Evolutionary conservation across 352 stramenopile genomes (phyloP).

Genomic region (Globisporangium viniferum): DNA sequence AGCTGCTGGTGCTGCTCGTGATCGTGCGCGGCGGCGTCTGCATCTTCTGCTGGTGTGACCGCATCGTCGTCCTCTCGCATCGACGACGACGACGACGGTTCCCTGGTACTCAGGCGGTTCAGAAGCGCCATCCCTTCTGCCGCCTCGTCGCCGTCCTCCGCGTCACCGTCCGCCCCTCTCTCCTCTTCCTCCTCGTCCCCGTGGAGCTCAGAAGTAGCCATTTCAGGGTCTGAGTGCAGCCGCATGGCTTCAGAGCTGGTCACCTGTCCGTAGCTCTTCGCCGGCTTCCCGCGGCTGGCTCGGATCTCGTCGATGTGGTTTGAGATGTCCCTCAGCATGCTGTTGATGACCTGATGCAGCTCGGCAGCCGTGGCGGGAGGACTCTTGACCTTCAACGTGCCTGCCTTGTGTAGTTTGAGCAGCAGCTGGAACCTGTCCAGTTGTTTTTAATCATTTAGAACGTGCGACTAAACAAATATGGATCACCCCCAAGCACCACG

Average conservation of each 20-base stretch:
- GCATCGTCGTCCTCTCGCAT: slow-evolving; percentile 6
- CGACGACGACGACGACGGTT: neutral
- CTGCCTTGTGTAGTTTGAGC: slow-evolving; percentile 31
- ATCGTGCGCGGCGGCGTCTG: neutral
- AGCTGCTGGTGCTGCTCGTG: neutral
- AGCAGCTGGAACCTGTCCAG: slow-evolving; percentile 34
- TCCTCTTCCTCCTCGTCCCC: neutral
- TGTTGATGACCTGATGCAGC: slow-evolving; percentile 25
- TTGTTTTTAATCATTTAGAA: neutral
- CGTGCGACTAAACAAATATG: neutral
- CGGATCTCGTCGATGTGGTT: slow-evolving; percentile 16
- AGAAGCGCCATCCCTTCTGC: slow-evolving; percentile 8
- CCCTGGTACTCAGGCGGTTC: slow-evolving; percentile 1
- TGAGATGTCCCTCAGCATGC: slow-evolving; percentile 26
- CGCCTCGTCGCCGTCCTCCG: slow-evolving; percentile 8
- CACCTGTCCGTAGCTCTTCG: neutral
- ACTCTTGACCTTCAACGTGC: slow-evolving; percentile 31
- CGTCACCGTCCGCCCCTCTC: slow-evolving; percentile 3
- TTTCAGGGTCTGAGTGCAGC: slow-evolving; percentile 1
- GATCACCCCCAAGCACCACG: neutral
- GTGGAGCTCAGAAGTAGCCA: neutral
- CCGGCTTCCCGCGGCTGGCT: slow-evolving; percentile 11
- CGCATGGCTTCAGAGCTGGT: slow-evolving; percentile 7
- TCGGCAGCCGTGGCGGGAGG: slow-evolving; percentile 21
- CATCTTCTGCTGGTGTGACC: slow-evolving; percentile 7